Evolutionary conservation across 192 early-diverging fungal genomes (phyloP).

Genomic region (Geosiphon pyriformis): DNA sequence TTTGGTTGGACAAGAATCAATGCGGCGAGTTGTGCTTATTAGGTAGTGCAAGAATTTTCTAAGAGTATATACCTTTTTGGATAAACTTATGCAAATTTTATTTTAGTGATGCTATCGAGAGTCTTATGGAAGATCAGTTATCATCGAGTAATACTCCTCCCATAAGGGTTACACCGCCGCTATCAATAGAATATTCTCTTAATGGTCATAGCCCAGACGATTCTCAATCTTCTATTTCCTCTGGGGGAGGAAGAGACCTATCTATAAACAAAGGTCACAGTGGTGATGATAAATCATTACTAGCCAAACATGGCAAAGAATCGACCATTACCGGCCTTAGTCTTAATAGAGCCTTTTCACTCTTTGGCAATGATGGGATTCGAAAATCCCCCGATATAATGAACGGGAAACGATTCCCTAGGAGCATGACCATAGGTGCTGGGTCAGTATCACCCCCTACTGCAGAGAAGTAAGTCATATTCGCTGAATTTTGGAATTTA

Average conservation of each 20-base stretch:
- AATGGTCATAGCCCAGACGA: neutral
- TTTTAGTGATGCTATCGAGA: slow-evolving; percentile 45
- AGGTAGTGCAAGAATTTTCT: slow-evolving; percentile 33
- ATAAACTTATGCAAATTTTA: neutral
- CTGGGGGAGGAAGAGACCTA: neutral
- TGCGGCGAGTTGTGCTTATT: slow-evolving; percentile 46
- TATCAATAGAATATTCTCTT: slow-evolving; percentile 27
- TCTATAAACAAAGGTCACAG: neutral
- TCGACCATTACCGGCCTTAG: slow-evolving; percentile 3
- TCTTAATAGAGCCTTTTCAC: slow-evolving; percentile 9
- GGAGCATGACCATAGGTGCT: neutral
- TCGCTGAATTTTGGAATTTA: neutral
- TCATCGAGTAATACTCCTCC: slow-evolving; percentile 30
- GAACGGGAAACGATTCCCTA: neutral
- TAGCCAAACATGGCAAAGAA: neutral
- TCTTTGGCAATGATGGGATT: slow-evolving; percentile 4
- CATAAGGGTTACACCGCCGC: slow-evolving; percentile 32
- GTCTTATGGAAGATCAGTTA: slow-evolving; percentile 45
- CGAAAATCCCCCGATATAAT: slow-evolving; percentile 8
- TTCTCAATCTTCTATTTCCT: neutral
- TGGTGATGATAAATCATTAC: neutral
- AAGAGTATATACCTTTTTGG: neutral
- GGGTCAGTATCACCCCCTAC: neutral
- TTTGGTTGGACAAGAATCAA: slow-evolving; percentile 48
- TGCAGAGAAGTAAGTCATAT: neutral